A percentile compares a stretch with the other conserved stretches of the same genome.
These are phyloP conservation scores for Clavispora phyllophila DNA, from an alignment of 805 yeast genomes.

Conservation along the genomic window DNA sequence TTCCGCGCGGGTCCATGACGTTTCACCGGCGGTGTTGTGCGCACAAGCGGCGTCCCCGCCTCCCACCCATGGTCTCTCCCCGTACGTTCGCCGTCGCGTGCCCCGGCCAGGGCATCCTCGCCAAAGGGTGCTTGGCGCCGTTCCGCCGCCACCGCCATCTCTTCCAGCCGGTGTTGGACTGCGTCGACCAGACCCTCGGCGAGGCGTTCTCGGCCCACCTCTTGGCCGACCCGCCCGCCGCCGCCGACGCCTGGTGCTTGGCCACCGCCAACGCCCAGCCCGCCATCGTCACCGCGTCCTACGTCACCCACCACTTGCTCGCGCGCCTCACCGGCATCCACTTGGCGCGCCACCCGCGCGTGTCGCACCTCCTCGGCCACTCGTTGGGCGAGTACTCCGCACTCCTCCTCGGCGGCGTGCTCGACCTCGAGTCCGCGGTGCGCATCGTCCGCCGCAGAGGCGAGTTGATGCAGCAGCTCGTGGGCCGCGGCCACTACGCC, in stretches of 20 bases:
- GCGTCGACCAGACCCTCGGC: constrained; percentile 11
- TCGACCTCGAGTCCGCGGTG: constrained; percentile 11
- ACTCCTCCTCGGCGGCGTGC: constrained; percentile 11
- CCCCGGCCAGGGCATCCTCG: constrained; percentile 16
- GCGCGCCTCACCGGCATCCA: constrained; percentile 7
- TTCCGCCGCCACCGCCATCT: constrained; percentile 5
- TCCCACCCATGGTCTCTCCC: too few relatives aligned
- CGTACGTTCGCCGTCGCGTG: constrained; percentile 15
- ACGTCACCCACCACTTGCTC: constrained; percentile 6
- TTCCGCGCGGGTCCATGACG: too few relatives aligned
- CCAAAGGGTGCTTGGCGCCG: constrained; percentile 12
- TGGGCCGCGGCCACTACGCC: constrained; percentile 11
- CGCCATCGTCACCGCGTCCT: constrained; percentile 41
- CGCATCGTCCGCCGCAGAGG: constrained; percentile 14
- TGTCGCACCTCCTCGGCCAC: constrained; percentile 12
- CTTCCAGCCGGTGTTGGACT: constrained; percentile 9
- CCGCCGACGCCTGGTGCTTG: constrained; percentile 12
- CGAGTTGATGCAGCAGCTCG: constrained; percentile 10
- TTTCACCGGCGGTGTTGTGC: too few relatives aligned
- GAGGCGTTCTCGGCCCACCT: constrained; percentile 8
- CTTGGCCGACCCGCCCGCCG: constrained; percentile 5
- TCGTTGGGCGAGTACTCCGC: constrained; percentile 17
- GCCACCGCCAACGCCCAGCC: constrained; percentile 45
- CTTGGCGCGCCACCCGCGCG: constrained; percentile 13
- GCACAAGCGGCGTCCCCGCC: too few relatives aligned